Evolutionary conservation across 1,284 basidiomycete species (phyloP).

Genomic region (Retiboletus flavoniger): DNA sequence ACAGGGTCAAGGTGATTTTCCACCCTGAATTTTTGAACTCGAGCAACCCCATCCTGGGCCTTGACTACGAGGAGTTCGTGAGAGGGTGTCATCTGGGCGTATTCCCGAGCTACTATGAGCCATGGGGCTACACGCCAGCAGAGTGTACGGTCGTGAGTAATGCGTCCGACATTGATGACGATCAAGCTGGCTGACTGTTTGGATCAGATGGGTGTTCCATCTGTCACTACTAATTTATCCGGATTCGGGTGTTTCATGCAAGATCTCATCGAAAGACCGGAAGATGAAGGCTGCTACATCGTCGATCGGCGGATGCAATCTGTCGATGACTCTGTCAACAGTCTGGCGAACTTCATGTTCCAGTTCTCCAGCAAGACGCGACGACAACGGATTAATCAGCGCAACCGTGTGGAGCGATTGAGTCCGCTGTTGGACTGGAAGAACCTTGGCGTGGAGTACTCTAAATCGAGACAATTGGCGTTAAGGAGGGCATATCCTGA

Average conservation of each 20-base stretch:
- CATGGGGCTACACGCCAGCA: conserved; percentile 88
- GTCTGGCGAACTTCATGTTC: conserved; percentile 73
- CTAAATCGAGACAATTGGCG: conserved; percentile 91
- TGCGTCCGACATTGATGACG: background rate
- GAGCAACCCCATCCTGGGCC: conserved; percentile 94
- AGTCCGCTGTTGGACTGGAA: conserved; percentile 97
- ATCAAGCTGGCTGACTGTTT: conserved; percentile 12
- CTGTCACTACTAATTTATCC: conserved; percentile 94
- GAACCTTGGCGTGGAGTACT: conserved; percentile 95
- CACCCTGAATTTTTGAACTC: conserved; percentile 98
- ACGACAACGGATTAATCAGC: conserved; percentile 96
- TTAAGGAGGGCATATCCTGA: conserved; percentile 94
- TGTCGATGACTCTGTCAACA: conserved; percentile 88
- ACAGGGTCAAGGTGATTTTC: conserved; percentile 96
- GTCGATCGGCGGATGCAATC: conserved; percentile 89
- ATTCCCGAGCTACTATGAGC: conserved; percentile 96
- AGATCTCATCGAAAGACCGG: conserved; percentile 91
- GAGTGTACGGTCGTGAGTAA: conserved; percentile 77
- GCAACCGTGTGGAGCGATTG: conserved; percentile 93
- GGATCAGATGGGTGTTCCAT: conserved; percentile 91
- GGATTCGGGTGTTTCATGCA: conserved; percentile 99
- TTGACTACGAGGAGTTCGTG: conserved; percentile 99
- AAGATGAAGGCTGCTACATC: conserved; percentile 91
- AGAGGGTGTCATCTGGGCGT: conserved; percentile 97
- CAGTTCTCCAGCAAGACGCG: conserved; percentile 86